Evolutionary conservation across 140 eudicot genomes (phyloP).

Genomic region (Flaveria floridana): DNA sequence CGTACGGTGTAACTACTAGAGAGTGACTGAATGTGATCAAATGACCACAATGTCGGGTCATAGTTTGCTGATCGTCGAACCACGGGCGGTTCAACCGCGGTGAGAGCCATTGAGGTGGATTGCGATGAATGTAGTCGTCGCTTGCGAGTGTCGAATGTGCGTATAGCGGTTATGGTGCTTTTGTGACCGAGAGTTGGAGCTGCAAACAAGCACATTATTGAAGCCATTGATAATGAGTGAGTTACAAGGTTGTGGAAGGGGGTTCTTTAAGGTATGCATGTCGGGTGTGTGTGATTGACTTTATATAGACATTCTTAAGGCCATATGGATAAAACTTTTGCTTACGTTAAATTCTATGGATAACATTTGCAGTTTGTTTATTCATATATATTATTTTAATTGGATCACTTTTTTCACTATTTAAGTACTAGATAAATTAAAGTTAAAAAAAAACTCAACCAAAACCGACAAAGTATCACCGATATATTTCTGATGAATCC

Average conservation of each 20-base stretch:
- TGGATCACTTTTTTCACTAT: not conserved
- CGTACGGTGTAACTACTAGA: conserved; percentile 26
- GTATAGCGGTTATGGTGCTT: not conserved
- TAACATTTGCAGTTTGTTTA: not conserved
- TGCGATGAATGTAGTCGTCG: conserved; percentile 15
- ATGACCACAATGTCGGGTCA: conserved; percentile 23
- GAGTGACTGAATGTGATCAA: conserved; percentile 27
- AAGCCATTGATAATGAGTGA: conserved; percentile 22
- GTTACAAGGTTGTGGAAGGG: not conserved
- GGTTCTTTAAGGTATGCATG: not conserved
- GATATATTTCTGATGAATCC: no score
- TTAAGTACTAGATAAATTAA: not conserved
- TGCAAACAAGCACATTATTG: not conserved
- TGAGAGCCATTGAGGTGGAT: not conserved
- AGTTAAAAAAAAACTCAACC: no score
- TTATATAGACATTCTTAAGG: conserved; percentile 4
- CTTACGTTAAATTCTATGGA: not conserved
- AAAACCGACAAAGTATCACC: no score
- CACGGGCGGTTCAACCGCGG: not conserved
- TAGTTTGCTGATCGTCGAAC: conserved; percentile 35
- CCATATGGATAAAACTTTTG: not conserved
- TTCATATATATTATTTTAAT: not conserved
- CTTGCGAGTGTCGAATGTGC: not conserved
- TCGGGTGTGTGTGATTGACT: not conserved
- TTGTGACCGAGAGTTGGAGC: conserved; percentile 9